phyloP scores from a whole-genome alignment of 73 alveolate genomes.

The Paraurostyla sp. region DNA sequence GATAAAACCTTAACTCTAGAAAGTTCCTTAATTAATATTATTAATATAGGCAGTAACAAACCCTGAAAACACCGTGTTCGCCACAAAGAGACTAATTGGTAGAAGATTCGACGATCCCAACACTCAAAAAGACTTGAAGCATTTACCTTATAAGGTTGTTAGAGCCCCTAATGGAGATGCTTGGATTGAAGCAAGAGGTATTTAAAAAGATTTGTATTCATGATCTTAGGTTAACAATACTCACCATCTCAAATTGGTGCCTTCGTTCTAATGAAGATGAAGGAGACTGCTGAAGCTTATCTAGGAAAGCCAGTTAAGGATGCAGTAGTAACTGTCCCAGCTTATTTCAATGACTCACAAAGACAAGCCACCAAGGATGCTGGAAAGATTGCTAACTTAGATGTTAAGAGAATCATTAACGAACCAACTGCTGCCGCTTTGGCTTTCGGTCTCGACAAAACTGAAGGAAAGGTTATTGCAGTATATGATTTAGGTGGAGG shows the following conservation, averaged over 20 bases:
- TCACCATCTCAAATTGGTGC: conserved; percentile 88
- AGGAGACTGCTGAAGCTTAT: conserved; percentile 92
- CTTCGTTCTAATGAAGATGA: conserved; percentile 88
- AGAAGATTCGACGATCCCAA: conserved; percentile 92
- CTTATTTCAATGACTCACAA: conserved; percentile 96
- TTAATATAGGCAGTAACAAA: conserved; percentile 87
- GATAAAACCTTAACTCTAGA: not conserved
- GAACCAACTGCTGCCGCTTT: conserved; percentile 99
- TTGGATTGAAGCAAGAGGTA: conserved; percentile 95
- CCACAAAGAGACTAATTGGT: conserved; percentile 95
- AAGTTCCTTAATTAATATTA: not conserved
- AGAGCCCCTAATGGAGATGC: conserved; percentile 95
- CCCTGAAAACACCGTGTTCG: conserved; percentile 95
- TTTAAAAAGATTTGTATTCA: too few species aligned
- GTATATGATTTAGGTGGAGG: conserved; percentile 99
- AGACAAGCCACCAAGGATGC: conserved; percentile 98
- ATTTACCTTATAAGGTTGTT: conserved; percentile 83
- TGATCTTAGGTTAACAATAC: conserved; percentile 76
- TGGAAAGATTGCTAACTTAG: conserved; percentile 93
- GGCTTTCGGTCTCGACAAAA: conserved; percentile 97
- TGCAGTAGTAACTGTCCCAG: conserved; percentile 98
- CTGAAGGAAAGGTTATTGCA: conserved; percentile 93
- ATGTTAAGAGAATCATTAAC: conserved; percentile 98
- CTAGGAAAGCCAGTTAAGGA: conserved; percentile 84
- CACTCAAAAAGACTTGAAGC: conserved; percentile 87